Evolutionary conservation across 2,329 filamentous ascomycete species (phyloP).

Genomic region (Aspergillus udagawae): DNA sequence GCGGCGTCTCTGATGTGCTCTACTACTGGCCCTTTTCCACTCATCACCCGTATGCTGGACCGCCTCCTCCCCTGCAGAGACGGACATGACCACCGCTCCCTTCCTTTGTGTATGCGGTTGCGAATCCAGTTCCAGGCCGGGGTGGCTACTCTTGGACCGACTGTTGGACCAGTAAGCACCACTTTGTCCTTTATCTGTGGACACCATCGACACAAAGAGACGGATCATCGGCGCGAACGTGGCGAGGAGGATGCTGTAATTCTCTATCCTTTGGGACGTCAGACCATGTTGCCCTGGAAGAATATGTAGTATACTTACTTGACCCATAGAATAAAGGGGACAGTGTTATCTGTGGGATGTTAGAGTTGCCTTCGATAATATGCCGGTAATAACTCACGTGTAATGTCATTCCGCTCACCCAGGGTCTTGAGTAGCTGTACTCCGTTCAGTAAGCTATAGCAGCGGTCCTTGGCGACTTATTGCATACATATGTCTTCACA

Average conservation of each 20-base stretch:
- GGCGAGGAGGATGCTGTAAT: constrained; percentile 35
- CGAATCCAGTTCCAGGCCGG: constrained; percentile 1
- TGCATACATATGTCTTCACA: constrained; percentile 32
- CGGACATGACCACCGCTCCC: constrained; percentile 3
- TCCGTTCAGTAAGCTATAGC: background rate
- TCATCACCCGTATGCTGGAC: background rate
- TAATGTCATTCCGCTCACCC: constrained; percentile 31
- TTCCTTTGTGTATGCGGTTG: background rate
- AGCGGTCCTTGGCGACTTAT: background rate
- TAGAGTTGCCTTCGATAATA: background rate
- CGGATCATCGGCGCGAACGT: constrained; percentile 32
- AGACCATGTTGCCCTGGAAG: background rate
- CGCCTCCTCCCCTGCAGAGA: background rate
- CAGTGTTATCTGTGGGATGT: constrained; percentile 25
- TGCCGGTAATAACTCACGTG: constrained; percentile 13
- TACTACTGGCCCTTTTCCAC: background rate
- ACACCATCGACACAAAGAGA: constrained; percentile 25
- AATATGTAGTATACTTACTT: constrained; percentile 23
- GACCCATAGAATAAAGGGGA: constrained; percentile 33
- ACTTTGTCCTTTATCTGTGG: constrained; percentile 9
- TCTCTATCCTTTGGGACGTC: constrained; percentile 28
- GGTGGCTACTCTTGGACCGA: constrained; percentile 4
- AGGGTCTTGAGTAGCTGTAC: constrained; percentile 30
- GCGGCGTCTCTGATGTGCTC: no score
- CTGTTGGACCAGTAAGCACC: constrained; percentile 20